These are phyloP conservation scores for Termitomyces titanicus DNA, from an alignment of 768 basidiomycete genomes.

Conservation along the genomic window DNA sequence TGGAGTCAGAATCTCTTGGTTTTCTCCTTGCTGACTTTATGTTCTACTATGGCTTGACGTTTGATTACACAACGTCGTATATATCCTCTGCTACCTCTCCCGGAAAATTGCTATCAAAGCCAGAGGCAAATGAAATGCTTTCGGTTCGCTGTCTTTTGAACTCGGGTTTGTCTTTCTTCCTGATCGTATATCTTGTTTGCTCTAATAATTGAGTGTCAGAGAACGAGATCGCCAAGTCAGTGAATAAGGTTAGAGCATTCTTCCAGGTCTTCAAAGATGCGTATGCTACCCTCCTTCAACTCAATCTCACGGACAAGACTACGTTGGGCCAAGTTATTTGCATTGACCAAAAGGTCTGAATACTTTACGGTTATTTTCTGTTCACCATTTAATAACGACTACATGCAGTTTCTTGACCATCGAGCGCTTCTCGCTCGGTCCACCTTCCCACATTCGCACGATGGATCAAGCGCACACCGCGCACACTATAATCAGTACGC, in stretches of 20 bases:
- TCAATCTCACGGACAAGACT: conserved; percentile 13
- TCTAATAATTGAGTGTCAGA: conserved; percentile 19
- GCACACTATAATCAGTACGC: not conserved
- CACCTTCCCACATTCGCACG: not conserved
- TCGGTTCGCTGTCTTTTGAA: conserved; percentile 41
- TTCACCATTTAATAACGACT: not conserved
- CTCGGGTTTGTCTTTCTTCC: conserved; percentile 25
- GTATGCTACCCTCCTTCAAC: conserved; percentile 19
- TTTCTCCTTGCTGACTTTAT: conserved; percentile 61
- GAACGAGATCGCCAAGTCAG: conserved; percentile 35
- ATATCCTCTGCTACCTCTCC: conserved; percentile 31
- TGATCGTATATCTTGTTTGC: not conserved
- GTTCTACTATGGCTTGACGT: conserved; percentile 53
- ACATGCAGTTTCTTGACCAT: not conserved
- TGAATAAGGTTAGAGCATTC: conserved; percentile 28
- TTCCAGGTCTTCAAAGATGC: conserved; percentile 32
- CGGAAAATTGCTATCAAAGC: conserved; percentile 27
- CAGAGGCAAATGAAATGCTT: conserved; percentile 22
- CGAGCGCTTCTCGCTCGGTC: not conserved
- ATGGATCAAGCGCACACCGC: not conserved
- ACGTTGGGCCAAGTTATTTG: conserved; percentile 24
- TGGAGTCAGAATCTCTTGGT: conserved; percentile 51
- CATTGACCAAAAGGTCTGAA: conserved; percentile 20
- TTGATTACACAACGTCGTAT: conserved; percentile 36
- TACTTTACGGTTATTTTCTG: not conserved